Percentiles rank a stretch among this genome's conserved stretches.
These are phyloP conservation scores for Zarea fungicola DNA, from an alignment of 2,329 filamentous ascomycete genomes.

Conservation along the genomic window DNA sequence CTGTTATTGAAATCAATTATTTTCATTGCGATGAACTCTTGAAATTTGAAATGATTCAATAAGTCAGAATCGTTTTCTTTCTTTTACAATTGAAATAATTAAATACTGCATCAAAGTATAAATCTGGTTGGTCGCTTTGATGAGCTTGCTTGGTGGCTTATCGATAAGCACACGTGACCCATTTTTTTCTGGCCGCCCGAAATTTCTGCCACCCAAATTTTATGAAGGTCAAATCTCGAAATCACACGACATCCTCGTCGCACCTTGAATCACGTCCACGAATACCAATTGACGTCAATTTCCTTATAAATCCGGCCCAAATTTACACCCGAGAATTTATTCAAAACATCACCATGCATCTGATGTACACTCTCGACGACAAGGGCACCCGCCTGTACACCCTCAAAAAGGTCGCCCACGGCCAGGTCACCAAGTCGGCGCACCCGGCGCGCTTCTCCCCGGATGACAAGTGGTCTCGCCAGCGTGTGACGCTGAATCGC, in stretches of 20 bases:
- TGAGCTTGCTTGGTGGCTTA: no score
- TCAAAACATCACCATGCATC: conserved; percentile 41
- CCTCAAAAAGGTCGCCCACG: conserved; percentile 79
- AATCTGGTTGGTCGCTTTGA: no score
- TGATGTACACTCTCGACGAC: conserved; percentile 78
- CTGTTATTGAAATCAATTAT: not conserved
- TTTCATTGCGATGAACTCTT: no score
- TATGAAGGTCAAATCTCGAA: not conserved
- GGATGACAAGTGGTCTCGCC: conserved; percentile 97
- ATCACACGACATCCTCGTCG: not conserved
- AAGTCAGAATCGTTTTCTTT: not conserved
- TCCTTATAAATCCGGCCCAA: no score
- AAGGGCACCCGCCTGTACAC: conserved; percentile 90
- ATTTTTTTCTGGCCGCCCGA: not conserved
- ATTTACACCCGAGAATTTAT: no score
- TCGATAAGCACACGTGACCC: conserved; percentile 11
- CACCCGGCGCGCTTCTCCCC: conserved; percentile 96
- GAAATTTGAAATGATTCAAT: no score
- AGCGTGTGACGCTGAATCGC: conserved; percentile 92
- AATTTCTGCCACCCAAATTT: conserved; percentile 10
- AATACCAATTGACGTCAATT: no score
- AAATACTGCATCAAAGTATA: no score
- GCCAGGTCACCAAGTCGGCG: conserved; percentile 89
- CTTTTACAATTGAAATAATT: not conserved
- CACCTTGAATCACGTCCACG: not conserved